phyloP scores from a whole-genome alignment of 192 early-diverging fungal species.

The Podochytrium sp. region DNA sequence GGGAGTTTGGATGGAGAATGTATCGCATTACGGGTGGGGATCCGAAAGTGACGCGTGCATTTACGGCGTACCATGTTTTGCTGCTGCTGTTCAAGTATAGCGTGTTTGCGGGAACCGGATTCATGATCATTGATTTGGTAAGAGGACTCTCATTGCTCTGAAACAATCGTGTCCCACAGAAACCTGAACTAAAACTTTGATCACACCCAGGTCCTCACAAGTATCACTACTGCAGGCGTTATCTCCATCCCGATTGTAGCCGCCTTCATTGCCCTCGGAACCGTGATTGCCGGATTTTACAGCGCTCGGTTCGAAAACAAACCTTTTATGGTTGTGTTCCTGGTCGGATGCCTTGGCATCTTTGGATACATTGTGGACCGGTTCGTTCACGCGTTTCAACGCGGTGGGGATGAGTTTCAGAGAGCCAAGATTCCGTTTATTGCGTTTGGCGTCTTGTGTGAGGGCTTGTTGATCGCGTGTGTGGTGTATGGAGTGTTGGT shows the following conservation, averaged over 20 bases:
- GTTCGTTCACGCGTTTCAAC: not conserved
- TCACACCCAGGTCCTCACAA: slow-evolving; percentile 12
- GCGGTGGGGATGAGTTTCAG: not conserved
- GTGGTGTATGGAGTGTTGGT: not conserved
- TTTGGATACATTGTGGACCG: slow-evolving; percentile 15
- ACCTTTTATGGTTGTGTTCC: not conserved
- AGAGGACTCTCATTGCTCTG: too few species aligned
- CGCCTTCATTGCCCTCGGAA: not conserved
- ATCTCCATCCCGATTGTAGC: slow-evolving; percentile 3
- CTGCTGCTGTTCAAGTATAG: slow-evolving; percentile 10
- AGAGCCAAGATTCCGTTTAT: slow-evolving; percentile 8
- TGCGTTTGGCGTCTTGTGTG: not conserved
- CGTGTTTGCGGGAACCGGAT: not conserved
- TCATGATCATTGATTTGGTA: slow-evolving; percentile 18
- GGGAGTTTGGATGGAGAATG: slow-evolving; percentile 15
- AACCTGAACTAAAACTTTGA: not conserved
- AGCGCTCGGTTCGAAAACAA: slow-evolving; percentile 8
- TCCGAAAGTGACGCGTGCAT: not conserved
- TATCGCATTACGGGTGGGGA: slow-evolving; percentile 3
- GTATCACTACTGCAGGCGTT: not conserved
- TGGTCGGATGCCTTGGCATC: not conserved
- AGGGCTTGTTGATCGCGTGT: not conserved
- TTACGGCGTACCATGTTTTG: slow-evolving; percentile 1
- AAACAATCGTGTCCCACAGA: too few species aligned
- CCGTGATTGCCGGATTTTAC: slow-evolving; percentile 9